These are phyloP conservation scores for Nitzschia sp. DNA, from an alignment of 108 stramenopile species.

Conservation along the genomic window DNA sequence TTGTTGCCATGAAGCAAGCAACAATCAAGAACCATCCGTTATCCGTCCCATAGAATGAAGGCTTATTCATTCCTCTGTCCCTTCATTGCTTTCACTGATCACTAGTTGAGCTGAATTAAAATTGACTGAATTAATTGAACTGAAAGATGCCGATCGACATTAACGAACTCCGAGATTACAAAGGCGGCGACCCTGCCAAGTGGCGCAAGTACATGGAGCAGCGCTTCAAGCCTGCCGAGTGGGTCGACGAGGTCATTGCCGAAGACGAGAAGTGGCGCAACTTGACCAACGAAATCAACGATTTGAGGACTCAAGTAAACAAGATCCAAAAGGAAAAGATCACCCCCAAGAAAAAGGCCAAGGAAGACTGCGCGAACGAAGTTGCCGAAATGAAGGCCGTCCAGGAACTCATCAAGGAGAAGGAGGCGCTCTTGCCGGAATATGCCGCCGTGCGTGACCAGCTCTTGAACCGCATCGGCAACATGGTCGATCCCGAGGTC, in stretches of 20 bases:
- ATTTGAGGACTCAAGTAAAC: conserved; percentile 81
- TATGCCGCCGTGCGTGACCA: conserved; percentile 62
- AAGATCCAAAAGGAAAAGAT: conserved; percentile 91
- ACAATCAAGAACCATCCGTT: no score
- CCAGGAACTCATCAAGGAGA: conserved; percentile 71
- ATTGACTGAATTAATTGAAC: no score
- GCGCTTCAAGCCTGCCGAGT: conserved; percentile 84
- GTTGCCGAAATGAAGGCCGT: conserved; percentile 87
- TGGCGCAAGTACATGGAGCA: conserved; percentile 83
- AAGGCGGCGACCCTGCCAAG: conserved; percentile 91
- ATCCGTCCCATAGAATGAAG: no score
- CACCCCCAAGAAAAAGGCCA: conserved; percentile 93
- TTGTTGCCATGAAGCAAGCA: no score
- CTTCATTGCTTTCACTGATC: no score
- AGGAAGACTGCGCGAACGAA: conserved; percentile 83
- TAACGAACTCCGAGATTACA: conserved; percentile 91
- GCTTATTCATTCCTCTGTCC: no score
- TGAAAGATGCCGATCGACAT: conserved; percentile 88
- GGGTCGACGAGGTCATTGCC: conserved; percentile 92
- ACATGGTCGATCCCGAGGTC: conserved; percentile 96
- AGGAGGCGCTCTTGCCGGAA: conserved; percentile 62
- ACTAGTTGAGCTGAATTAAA: no score
- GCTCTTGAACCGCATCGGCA: conserved; percentile 90
- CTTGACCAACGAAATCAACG: conserved; percentile 72
- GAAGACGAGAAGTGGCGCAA: conserved; percentile 91